Evolutionary conservation across 75 land plant genomes (phyloP).

Genomic region (Ceratopteris richardii): DNA sequence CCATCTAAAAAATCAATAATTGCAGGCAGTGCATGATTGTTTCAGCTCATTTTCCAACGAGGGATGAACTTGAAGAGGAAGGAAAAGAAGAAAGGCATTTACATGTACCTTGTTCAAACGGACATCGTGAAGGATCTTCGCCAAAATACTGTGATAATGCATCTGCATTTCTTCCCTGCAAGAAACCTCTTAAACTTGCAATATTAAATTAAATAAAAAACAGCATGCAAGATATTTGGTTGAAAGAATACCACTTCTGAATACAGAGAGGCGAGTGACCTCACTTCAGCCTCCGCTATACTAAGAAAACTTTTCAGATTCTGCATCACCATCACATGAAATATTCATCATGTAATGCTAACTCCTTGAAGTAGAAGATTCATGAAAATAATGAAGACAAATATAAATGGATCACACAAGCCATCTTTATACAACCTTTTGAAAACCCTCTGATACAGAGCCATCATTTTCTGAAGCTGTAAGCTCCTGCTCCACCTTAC

Average conservation of each 20-base stretch:
- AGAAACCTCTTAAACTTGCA: not conserved
- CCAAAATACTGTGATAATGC: slow-evolving; percentile 86
- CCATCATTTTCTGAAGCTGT: slow-evolving; percentile 89
- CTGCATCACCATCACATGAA: slow-evolving; percentile 13
- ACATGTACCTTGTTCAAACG: slow-evolving; percentile 91
- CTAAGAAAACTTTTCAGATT: slow-evolving; percentile 30
- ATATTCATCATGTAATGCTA: not conserved
- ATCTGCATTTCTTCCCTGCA: slow-evolving; percentile 96
- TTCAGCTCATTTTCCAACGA: no score
- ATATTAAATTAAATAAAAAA: not conserved
- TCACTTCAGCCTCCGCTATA: slow-evolving; percentile 60
- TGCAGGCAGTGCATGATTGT: no score
- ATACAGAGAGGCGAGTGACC: slow-evolving; percentile 65
- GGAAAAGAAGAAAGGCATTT: no score
- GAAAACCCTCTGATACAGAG: slow-evolving; percentile 65
- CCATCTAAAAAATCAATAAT: no score
- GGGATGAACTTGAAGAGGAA: no score
- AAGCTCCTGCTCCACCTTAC: slow-evolving; percentile 97
- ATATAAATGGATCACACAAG: no score
- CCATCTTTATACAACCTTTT: no score
- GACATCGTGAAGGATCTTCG: slow-evolving; percentile 95
- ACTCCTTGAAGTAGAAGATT: no score
- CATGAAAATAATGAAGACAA: no score
- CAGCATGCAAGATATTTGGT: no score
- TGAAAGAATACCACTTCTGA: slow-evolving; percentile 62